These are phyloP conservation scores for Dactylellina sp. DNA, from an alignment of 2,329 filamentous ascomycete genomes.

Conservation along the genomic window DNA sequence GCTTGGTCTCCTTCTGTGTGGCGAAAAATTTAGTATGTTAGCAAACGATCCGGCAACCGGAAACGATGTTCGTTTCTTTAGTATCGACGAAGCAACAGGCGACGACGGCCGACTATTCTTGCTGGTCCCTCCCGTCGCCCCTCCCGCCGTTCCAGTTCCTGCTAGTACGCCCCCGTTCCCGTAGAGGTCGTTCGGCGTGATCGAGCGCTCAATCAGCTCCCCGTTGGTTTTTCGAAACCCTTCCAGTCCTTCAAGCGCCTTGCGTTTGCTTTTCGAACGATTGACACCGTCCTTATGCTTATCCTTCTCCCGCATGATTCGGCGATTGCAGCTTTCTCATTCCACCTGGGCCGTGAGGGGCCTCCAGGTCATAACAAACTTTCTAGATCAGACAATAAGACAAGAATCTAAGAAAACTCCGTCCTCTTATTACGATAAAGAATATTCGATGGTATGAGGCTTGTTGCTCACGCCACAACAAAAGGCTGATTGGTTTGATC, in stretches of 20 bases:
- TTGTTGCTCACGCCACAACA: slow-evolving; percentile 26
- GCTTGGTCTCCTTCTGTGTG: slow-evolving; percentile 57
- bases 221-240: slow-evolving; percentile 48
- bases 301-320: slow-evolving; percentile 56
- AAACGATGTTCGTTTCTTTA: slow-evolving; percentile 55
- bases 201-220: slow-evolving; percentile 52
- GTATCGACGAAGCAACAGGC: slow-evolving; percentile 48
- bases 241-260: slow-evolving; percentile 49
- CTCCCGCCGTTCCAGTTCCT: slow-evolving; percentile 40
- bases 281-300: slow-evolving; percentile 53
- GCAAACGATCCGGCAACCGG: slow-evolving; percentile 55
- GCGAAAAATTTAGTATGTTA: slow-evolving; percentile 57
- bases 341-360: slow-evolving; percentile 37
- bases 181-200: slow-evolving; percentile 55
- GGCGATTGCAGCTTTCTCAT: slow-evolving; percentile 45
- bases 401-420: neutral
- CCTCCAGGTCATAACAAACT: slow-evolving; percentile 29
- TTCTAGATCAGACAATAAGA: neutral
- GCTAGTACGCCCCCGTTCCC: slow-evolving; percentile 47
- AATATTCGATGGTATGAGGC: neutral
- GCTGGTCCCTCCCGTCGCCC: slow-evolving; percentile 28
- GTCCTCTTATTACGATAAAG: slow-evolving; percentile 2
- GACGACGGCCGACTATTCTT: slow-evolving; percentile 52
- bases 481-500: slow-evolving; percentile 18
- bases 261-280: slow-evolving; percentile 56